These are phyloP conservation scores for Rubia tinctorum DNA, from an alignment of 305 asterid genomes.

Conservation along the genomic window DNA sequence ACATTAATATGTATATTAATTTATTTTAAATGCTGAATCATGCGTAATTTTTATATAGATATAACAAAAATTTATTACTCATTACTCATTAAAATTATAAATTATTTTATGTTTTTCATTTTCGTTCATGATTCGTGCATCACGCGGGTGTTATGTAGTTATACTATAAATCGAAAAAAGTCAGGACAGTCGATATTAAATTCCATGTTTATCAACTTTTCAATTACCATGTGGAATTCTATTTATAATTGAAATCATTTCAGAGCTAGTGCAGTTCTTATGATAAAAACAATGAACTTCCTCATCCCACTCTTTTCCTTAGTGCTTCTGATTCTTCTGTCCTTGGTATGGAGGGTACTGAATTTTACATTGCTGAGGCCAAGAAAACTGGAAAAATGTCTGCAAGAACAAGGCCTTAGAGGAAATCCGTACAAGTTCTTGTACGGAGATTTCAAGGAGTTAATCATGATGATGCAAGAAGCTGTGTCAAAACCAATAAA, in stretches of 20 bases:
- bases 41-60: too few relatives aligned
- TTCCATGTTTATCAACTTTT: too few relatives aligned
- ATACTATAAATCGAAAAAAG: too few relatives aligned
- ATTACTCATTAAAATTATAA: too few relatives aligned
- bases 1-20: too few relatives aligned
- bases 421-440: slow-evolving; percentile 49
- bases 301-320: slow-evolving; percentile 5
- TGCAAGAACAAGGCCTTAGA: slow-evolving; percentile 42
- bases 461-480: slow-evolving; percentile 15
- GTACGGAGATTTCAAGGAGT: slow-evolving; percentile 40
- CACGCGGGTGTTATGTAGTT: too few relatives aligned
- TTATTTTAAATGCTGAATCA: too few relatives aligned
- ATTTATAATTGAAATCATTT: not conserved
- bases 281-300: slow-evolving; percentile 9
- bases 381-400: slow-evolving; percentile 33
- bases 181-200: too few relatives aligned
- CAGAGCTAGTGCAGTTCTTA: not conserved
- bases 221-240: not conserved
- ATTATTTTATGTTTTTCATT: too few relatives aligned
- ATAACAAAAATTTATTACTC: too few relatives aligned
- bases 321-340: slow-evolving; percentile 10
- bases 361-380: slow-evolving; percentile 41
- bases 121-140: too few relatives aligned
- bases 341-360: slow-evolving; percentile 32
- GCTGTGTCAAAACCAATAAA: slow-evolving; percentile 27